Conservation (phyloP, 108 stramenopile genomes). For the Skeletonema potamos region DNA sequence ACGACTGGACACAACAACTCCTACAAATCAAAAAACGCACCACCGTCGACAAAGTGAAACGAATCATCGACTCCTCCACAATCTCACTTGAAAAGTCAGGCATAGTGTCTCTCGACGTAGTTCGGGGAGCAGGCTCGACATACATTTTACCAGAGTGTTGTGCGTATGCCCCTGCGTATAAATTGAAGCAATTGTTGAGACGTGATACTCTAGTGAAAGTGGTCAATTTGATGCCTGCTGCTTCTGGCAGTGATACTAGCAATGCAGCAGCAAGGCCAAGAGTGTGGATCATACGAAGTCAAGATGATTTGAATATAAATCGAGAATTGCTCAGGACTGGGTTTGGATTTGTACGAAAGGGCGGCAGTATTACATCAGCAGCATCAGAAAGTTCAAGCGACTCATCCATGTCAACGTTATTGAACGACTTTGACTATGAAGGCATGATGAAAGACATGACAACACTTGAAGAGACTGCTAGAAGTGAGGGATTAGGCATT, state of each 20-base stretch:
- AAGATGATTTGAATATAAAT: conserved; percentile 40
- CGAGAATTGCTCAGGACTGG: conserved; percentile 46
- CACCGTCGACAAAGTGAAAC: conserved; percentile 43
- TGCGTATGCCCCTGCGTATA: conserved; percentile 42
- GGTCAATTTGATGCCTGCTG: neutral
- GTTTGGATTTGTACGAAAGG: conserved; percentile 30
- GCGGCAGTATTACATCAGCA: neutral
- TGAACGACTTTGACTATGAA: conserved; percentile 2
- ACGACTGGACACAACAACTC: neutral
- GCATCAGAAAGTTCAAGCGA: neutral
- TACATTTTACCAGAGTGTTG: conserved; percentile 52
- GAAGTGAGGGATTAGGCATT: conserved; percentile 38
- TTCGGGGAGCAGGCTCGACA: conserved; percentile 38
- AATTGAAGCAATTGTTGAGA: conserved; percentile 50
- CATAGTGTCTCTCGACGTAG: conserved; percentile 42
- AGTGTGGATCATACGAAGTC: conserved; percentile 9
- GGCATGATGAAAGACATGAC: conserved; percentile 17
- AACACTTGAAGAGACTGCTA: conserved; percentile 34
- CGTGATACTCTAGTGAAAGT: conserved; percentile 11
- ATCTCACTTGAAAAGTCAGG: conserved; percentile 50
- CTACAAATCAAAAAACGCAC: neutral
- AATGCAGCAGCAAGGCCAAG: neutral
- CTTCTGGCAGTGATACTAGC: neutral
- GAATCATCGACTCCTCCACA: conserved; percentile 55
- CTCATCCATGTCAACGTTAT: neutral